A percentile compares a stretch with the other conserved stretches of the same genome.
Evolutionary conservation across 2,329 filamentous ascomycete genomes (phyloP).

Genomic region (Cladosporium halotolerans): DNA sequence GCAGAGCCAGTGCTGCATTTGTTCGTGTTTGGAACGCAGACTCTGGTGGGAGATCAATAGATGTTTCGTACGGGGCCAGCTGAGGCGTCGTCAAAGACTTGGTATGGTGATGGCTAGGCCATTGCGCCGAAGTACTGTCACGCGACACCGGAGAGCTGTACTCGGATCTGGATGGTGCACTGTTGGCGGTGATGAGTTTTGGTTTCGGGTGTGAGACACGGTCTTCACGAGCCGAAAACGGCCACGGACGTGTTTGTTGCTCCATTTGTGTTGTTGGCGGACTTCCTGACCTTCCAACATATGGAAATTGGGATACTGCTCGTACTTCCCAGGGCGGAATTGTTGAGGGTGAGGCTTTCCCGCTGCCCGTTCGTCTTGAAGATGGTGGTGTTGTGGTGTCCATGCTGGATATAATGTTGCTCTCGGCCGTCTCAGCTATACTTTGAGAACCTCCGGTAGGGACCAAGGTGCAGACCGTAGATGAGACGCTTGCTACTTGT

Average conservation of each 20-base stretch:
- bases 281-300: not conserved
- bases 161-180: not conserved
- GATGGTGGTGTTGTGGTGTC: too few species aligned
- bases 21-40: conserved; percentile 8
- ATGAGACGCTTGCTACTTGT: too few species aligned
- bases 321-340: not conserved
- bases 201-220: not conserved
- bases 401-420: too few species aligned
- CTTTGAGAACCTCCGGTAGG: too few species aligned
- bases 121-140: not conserved
- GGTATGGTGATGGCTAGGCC: not conserved
- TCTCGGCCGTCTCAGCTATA: too few species aligned
- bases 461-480: too few species aligned
- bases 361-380: too few species aligned
- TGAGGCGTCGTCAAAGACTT: not conserved
- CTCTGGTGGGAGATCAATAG: conserved; percentile 7
- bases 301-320: not conserved
- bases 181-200: not conserved
- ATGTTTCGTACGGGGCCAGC: conserved; percentile 15
- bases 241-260: not conserved
- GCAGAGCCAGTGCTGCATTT: conserved; percentile 3
- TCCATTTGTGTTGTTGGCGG: not conserved
- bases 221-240: not conserved
- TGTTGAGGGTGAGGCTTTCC: not conserved
- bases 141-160: not conserved